Percentiles rank a stretch among this genome's conserved stretches.
Conservation (phyloP, 371 early-diverging fungal species). For the Dichotomocladium elegans region DNA sequence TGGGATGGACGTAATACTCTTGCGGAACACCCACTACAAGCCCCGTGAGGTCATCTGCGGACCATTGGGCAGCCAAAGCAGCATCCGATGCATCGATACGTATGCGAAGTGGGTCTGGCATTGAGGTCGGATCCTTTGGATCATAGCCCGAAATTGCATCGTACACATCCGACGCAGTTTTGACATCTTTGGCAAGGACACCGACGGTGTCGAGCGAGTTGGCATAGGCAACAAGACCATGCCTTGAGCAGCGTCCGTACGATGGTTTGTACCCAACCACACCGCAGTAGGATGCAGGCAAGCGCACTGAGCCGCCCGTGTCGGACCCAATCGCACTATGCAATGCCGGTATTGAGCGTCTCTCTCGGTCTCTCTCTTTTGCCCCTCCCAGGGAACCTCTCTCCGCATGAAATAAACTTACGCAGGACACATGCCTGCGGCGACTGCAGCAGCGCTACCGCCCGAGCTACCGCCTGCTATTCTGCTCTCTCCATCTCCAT, state of each 20-base stretch:
- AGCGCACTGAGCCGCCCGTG: slow-evolving; percentile 92
- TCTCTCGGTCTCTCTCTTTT: neutral
- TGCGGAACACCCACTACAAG: slow-evolving; percentile 73
- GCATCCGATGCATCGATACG: slow-evolving; percentile 23
- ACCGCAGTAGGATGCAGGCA: slow-evolving; percentile 94
- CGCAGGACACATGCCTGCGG: slow-evolving; percentile 71
- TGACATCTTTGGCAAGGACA: slow-evolving; percentile 60
- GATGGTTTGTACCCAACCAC: slow-evolving; percentile 92
- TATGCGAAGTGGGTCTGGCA: slow-evolving; percentile 25
- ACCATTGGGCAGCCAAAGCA: slow-evolving; percentile 14
- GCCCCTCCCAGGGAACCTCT: neutral
- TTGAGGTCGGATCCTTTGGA: slow-evolving; percentile 56
- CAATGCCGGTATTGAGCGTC: too few relatives aligned
- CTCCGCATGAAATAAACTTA: slow-evolving; percentile 32
- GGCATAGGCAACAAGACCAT: slow-evolving; percentile 85
- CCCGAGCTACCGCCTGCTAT: slow-evolving; percentile 92
- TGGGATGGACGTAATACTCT: slow-evolving; percentile 76
- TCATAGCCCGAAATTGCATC: slow-evolving; percentile 60
- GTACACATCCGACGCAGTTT: slow-evolving; percentile 51
- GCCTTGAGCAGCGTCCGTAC: slow-evolving; percentile 85
- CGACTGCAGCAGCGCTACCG: slow-evolving; percentile 92
- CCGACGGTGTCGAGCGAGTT: slow-evolving; percentile 91
- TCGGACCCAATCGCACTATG: slow-evolving; percentile 86
- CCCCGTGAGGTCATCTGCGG: slow-evolving; percentile 38
- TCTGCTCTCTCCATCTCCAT: slow-evolving; percentile 18